A percentile compares a stretch with the other conserved stretches of the same genome.
phyloP scores from a whole-genome alignment of 2,329 filamentous ascomycete genomes.

The Aureobasidium mangrovei region DNA sequence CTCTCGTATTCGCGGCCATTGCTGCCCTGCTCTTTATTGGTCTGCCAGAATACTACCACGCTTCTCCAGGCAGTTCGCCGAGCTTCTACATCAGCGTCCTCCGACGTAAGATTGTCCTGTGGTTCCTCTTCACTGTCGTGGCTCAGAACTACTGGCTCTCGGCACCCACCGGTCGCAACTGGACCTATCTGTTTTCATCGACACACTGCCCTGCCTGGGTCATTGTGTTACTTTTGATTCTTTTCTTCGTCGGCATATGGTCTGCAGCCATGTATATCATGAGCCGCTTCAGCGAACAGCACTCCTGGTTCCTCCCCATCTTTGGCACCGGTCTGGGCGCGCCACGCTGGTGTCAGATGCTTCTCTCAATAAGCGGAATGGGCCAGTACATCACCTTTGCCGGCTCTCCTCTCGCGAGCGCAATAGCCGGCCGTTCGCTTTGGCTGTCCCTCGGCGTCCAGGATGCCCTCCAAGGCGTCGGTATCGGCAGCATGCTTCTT shows the following conservation, averaged over 20 bases:
- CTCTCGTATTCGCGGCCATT: slow-evolving; percentile 47
- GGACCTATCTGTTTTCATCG: slow-evolving; percentile 54
- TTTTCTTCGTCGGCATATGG: slow-evolving; percentile 51
- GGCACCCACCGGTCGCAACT: slow-evolving; percentile 57
- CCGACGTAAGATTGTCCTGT: slow-evolving; percentile 55
- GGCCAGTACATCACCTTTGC: slow-evolving; percentile 56
- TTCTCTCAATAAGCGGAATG: slow-evolving; percentile 54
- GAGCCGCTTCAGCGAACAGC: slow-evolving; percentile 46
- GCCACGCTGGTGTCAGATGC: slow-evolving; percentile 59
- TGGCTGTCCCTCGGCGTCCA: slow-evolving; percentile 62
- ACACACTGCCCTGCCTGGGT: slow-evolving; percentile 48
- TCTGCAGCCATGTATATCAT: slow-evolving; percentile 43
- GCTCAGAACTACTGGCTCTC: slow-evolving; percentile 61
- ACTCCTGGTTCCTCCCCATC: slow-evolving; percentile 59
- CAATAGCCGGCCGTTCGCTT: slow-evolving; percentile 47
- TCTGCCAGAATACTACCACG: slow-evolving; percentile 57
- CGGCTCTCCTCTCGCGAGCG: slow-evolving; percentile 44
- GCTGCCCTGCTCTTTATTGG: slow-evolving; percentile 49
- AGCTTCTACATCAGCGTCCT: slow-evolving; percentile 57
- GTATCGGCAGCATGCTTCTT: slow-evolving; percentile 59
- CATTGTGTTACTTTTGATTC: slow-evolving; percentile 48
- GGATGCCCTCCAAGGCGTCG: slow-evolving; percentile 56
- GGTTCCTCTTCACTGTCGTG: slow-evolving; percentile 57
- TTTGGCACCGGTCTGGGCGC: slow-evolving; percentile 59
- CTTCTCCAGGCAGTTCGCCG: slow-evolving; percentile 53